phyloP scores from a whole-genome alignment of 106 monocot species.

The Acorus gramineus region DNA sequence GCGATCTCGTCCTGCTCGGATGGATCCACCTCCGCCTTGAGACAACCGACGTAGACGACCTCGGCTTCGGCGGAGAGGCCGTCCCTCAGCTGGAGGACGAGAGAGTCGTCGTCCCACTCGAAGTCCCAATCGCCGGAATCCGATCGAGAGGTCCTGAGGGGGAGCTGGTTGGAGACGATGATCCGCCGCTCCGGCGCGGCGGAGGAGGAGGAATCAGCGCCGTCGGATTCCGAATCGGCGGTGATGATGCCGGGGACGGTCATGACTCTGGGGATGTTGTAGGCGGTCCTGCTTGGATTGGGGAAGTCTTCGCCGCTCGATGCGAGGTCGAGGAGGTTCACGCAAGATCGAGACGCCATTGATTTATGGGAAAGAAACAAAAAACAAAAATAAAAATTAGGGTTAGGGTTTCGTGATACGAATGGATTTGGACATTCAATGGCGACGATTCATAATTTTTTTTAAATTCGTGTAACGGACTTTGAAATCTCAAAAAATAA shows the following conservation, averaged over 20 bases:
- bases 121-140: constrained; percentile 20
- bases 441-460: no score
- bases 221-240: constrained; percentile 12
- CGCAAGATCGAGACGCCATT: constrained; percentile 68
- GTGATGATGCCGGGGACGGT: constrained; percentile 32
- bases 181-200: constrained; percentile 25
- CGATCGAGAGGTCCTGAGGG: constrained; percentile 13
- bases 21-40: constrained; percentile 27
- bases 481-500: no score
- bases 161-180: constrained; percentile 52
- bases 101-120: constrained; percentile 46
- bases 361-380: no score
- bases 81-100: constrained; percentile 51
- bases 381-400: no score
- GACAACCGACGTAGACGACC: constrained; percentile 59
- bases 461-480: no score
- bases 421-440: no score
- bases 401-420: no score
- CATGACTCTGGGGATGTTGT: constrained; percentile 36
- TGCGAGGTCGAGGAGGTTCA: constrained; percentile 48
- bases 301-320: constrained; percentile 5
- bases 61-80: constrained; percentile 38
- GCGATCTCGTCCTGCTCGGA: constrained; percentile 30
- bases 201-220: constrained; percentile 1
- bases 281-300: constrained; percentile 9